These are phyloP conservation scores for Claviceps sp. DNA, from an alignment of 2,329 filamentous ascomycete species.

Conservation along the genomic window DNA sequence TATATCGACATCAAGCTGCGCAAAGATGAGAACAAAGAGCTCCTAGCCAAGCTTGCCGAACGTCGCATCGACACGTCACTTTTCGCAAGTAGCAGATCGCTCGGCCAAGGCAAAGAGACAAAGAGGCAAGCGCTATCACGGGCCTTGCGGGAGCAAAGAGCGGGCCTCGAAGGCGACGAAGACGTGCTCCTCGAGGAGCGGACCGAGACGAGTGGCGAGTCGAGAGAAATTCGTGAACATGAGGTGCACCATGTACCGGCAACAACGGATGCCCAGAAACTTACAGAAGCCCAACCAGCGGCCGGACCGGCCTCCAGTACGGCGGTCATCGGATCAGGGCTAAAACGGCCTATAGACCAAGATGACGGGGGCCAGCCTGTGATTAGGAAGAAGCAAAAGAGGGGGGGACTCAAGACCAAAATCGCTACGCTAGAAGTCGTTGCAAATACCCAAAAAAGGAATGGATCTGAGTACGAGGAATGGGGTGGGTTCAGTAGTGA, in stretches of 20 bases:
- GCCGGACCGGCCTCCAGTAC: neutral
- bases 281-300: neutral
- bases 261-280: neutral
- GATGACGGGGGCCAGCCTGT: conserved; percentile 70
- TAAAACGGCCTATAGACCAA: conserved; percentile 76
- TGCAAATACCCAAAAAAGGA: conserved; percentile 22
- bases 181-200: conserved; percentile 38
- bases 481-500: conserved; percentile 51
- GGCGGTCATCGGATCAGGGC: conserved; percentile 51
- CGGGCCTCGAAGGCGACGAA: conserved; percentile 44
- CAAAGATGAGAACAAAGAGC: conserved; percentile 79
- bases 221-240: conserved; percentile 11
- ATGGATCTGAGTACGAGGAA: conserved; percentile 31
- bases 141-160: conserved; percentile 49
- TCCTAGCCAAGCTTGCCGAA: conserved; percentile 71
- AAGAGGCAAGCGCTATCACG: conserved; percentile 56
- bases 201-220: conserved; percentile 18
- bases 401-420: conserved; percentile 47
- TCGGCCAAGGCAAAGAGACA: conserved; percentile 60
- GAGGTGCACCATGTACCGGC: conserved; percentile 8
- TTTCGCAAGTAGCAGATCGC: conserved; percentile 61
- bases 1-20: conserved; percentile 80
- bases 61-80: conserved; percentile 71
- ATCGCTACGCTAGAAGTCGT: conserved; percentile 26
- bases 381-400: conserved; percentile 68